Evolutionary conservation across 192 early-diverging fungal species (phyloP).

Genomic region (Coemansia sp.): DNA sequence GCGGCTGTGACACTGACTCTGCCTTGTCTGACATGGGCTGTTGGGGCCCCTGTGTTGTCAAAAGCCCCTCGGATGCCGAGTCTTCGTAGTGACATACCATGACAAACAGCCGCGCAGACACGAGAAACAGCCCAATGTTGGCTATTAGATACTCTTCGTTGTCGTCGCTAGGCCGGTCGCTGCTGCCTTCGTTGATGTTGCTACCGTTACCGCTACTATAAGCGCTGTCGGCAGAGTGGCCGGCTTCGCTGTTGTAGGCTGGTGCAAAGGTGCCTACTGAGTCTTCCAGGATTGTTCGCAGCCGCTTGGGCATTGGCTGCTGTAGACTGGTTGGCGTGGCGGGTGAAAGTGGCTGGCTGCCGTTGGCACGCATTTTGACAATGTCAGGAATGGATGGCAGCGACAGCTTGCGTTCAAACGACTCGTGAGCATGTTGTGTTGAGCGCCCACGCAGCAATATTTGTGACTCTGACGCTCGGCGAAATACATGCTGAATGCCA

Average conservation of each 20-base stretch:
- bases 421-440: slow-evolving; percentile 34
- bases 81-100: slow-evolving; percentile 53
- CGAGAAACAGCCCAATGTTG: slow-evolving; percentile 50
- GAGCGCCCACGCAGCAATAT: slow-evolving; percentile 32
- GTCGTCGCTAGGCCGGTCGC: background rate
- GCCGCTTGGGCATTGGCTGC: slow-evolving; percentile 46
- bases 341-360: slow-evolving; percentile 8
- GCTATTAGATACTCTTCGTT: slow-evolving; percentile 46
- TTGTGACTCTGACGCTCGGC: slow-evolving; percentile 53
- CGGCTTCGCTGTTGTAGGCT: background rate
- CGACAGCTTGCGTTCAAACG: slow-evolving; percentile 52
- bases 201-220: slow-evolving; percentile 6
- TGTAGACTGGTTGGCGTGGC: slow-evolving; percentile 12
- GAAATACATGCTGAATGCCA: slow-evolving; percentile 41
- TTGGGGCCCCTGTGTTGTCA: slow-evolving; percentile 2
- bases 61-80: slow-evolving; percentile 10
- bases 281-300: slow-evolving; percentile 53
- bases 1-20: slow-evolving; percentile 13
- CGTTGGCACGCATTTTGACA: slow-evolving; percentile 29
- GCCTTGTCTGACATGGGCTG: background rate
- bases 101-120: slow-evolving; percentile 41
- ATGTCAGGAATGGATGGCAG: slow-evolving; percentile 50
- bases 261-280: slow-evolving; percentile 23
- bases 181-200: slow-evolving; percentile 5
- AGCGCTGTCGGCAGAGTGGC: background rate